Conservation (phyloP, 1,139 yeast species). For the Taphrina sp. region DNA sequence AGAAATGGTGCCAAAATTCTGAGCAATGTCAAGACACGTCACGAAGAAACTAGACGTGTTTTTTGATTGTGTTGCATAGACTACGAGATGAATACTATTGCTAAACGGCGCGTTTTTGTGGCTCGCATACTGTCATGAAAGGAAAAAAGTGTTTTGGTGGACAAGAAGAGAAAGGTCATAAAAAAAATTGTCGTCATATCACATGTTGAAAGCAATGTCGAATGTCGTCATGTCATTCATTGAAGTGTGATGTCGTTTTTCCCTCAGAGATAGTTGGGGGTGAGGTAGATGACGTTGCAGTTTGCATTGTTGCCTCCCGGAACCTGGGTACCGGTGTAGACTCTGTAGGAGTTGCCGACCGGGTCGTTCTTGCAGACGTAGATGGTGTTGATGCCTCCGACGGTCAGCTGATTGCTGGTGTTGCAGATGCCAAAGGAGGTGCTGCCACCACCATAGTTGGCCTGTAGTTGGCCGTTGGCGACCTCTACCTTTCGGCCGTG, state of each 20-base stretch:
- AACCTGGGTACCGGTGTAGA: slow-evolving; percentile 28
- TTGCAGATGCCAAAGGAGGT: slow-evolving; percentile 18
- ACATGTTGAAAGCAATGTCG: no score
- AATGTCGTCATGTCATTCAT: background rate
- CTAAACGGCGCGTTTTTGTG: no score
- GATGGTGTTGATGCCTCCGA: slow-evolving; percentile 27
- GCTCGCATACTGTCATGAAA: no score
- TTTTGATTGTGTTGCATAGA: no score
- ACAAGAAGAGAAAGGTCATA: no score
- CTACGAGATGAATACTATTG: no score
- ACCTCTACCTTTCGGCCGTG: slow-evolving; percentile 28
- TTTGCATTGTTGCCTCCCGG: slow-evolving; percentile 19
- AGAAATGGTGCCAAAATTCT: no score
- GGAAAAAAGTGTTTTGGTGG: no score
- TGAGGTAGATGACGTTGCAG: slow-evolving; percentile 28
- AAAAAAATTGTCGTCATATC: no score
- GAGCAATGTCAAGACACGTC: no score
- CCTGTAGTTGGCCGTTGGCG: slow-evolving; percentile 29
- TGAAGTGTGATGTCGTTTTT: background rate
- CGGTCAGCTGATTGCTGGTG: slow-evolving; percentile 2
- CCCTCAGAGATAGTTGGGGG: slow-evolving; percentile 13
- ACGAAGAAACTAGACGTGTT: no score
- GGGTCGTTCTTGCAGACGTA: slow-evolving; percentile 21
- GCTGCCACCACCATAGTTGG: slow-evolving; percentile 32
- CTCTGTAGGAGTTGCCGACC: slow-evolving; percentile 8